These are phyloP conservation scores for Pulveroboletus sp. DNA, from an alignment of 768 basidiomycete species.

Conservation along the genomic window DNA sequence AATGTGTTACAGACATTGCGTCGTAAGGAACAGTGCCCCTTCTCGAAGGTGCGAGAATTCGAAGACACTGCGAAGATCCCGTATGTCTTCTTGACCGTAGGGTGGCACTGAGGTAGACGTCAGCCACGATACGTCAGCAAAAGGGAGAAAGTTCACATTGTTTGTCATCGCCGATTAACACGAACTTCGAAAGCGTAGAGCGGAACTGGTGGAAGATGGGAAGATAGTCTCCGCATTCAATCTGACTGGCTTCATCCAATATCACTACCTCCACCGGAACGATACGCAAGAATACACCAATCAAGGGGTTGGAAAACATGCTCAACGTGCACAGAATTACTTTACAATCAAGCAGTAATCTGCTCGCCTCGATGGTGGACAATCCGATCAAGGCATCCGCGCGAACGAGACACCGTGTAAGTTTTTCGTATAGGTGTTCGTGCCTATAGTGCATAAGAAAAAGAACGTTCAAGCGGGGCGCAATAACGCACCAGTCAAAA, in stretches of 20 bases:
- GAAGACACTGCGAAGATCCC: slow-evolving; percentile 68
- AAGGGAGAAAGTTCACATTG: too few species aligned
- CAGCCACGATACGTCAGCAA: neutral
- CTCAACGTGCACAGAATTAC: slow-evolving; percentile 47
- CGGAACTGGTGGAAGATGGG: too few species aligned
- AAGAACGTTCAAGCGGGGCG: neutral
- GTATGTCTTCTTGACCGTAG: slow-evolving; percentile 65
- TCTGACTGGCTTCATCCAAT: too few species aligned
- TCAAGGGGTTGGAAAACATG: slow-evolving; percentile 37
- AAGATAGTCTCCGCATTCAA: too few species aligned
- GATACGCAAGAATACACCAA: slow-evolving; percentile 19
- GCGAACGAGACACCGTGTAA: slow-evolving; percentile 36
- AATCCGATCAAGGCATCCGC: slow-evolving; percentile 29
- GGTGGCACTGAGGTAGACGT: slow-evolving; percentile 61
- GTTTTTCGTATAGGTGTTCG: slow-evolving; percentile 42
- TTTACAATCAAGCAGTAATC: slow-evolving; percentile 28
- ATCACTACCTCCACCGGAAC: slow-evolving; percentile 36
- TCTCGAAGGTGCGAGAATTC: slow-evolving; percentile 57
- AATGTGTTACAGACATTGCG: slow-evolving; percentile 56
- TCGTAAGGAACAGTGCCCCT: slow-evolving; percentile 53
- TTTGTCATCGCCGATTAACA: too few species aligned
- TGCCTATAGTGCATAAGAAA: slow-evolving; percentile 35
- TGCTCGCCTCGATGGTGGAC: slow-evolving; percentile 14
- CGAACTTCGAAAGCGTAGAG: too few species aligned
- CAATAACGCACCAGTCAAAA: slow-evolving; percentile 37